Evolutionary conservation across 148 eudicot species (phyloP).

Genomic region (Heliosperma pusillum): DNA sequence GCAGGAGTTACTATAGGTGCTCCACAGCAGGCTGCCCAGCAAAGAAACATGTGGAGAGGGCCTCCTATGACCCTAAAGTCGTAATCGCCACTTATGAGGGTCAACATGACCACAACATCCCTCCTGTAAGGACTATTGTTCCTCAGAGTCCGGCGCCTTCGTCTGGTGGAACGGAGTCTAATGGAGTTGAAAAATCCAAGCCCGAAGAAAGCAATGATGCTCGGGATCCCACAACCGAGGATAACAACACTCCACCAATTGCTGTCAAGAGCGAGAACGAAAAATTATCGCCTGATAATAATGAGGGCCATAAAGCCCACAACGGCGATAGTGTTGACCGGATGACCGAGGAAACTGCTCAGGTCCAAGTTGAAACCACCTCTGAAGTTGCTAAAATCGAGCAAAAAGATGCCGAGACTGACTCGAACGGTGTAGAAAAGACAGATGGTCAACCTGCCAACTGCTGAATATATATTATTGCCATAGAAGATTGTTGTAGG

Average conservation of each 20-base stretch:
- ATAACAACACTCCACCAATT: slow-evolving; percentile 3
- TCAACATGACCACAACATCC: slow-evolving; percentile 57
- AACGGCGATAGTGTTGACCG: not conserved
- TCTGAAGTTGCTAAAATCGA: slow-evolving; percentile 5
- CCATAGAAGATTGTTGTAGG: slow-evolving; percentile 29
- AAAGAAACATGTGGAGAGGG: slow-evolving; percentile 86
- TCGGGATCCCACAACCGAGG: slow-evolving; percentile 8
- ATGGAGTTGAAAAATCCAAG: slow-evolving; percentile 35
- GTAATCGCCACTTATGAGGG: slow-evolving; percentile 86
- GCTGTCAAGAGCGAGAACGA: slow-evolving; percentile 9
- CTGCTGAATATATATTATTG: slow-evolving; percentile 20
- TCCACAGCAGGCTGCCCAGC: slow-evolving; percentile 72
- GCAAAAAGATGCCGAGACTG: not conserved
- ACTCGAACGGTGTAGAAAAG: not conserved
- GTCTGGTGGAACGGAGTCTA: slow-evolving; percentile 24
- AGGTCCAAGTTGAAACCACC: slow-evolving; percentile 1
- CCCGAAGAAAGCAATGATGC: slow-evolving; percentile 37
- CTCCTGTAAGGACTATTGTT: slow-evolving; percentile 53
- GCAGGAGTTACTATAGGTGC: slow-evolving; percentile 95
- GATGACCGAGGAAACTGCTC: not conserved
- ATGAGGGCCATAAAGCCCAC: slow-evolving; percentile 8
- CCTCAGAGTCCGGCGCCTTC: slow-evolving; percentile 35
- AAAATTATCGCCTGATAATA: slow-evolving; percentile 1
- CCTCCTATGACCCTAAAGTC: slow-evolving; percentile 59
- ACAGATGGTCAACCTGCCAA: slow-evolving; percentile 22